Evolutionary conservation across 306 rosid species (phyloP), one percentile per base, ranked within the genome.

Genomic region (Luffa aegyptiaca): DNA sequence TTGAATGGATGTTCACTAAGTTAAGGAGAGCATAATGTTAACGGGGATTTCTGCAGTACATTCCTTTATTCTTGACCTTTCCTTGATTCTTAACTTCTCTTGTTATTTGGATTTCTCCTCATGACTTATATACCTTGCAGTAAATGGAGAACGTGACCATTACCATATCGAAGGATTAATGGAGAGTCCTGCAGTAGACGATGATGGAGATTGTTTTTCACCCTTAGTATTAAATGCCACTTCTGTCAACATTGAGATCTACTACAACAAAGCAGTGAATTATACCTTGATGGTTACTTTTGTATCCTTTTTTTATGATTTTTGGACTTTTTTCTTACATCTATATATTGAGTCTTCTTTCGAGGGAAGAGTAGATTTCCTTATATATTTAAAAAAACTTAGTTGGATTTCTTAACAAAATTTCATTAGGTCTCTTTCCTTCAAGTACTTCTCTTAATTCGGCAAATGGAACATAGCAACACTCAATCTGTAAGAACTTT

Each of bases 401-500:
- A 3, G 65, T 57, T 81, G 85, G 44, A 79, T 84, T 84, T 93
- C 97, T 92, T 91, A 86, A 88, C 74, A 20, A 79, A 80, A 35
- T 65, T 82, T 79, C 80, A 76, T 77, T 89, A 95, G 98, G 82
- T 91, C 83, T 95, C 98, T 18, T 95, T 95, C 88, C 89, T 95
- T 88, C 99, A 95, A 93, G 97, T 95, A 89, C 97, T 95, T 83
- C 89, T 95, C 62, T 82, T 95, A 84, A 93, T 95, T 87, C 93
- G 99, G 83, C 97, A 95, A 86, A 95, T 95, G 99, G 99, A 93
- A 87, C 99, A 95, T 85, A 87, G 99, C 88, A 95, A 90, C 88
- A 95, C 99, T 79, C 99, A 93, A 79, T 95, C 97, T 33, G 98
- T 95, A 93, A 88, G 94, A 66, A 79, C 39, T 80, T 76, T 58